Evolutionary conservation across 129 eudicot species (phyloP).

Genomic region (Scalesia atractyloides): DNA sequence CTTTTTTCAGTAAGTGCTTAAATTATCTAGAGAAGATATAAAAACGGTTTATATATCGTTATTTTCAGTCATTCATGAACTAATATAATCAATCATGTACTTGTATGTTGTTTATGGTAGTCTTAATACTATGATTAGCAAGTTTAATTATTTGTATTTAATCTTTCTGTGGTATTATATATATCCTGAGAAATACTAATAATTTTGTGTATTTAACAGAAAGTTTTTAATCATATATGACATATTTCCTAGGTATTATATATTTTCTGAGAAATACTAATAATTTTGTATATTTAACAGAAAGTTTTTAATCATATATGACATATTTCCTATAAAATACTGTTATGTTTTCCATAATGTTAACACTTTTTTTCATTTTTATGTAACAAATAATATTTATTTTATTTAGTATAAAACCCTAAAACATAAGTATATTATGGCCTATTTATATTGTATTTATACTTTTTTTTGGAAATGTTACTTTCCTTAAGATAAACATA

Average conservation of each 20-base stretch:
- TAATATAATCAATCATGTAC: not conserved
- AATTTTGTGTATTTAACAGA: no score
- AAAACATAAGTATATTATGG: not conserved
- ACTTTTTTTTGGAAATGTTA: not conserved
- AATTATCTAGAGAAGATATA: not conserved
- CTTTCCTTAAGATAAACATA: not conserved
- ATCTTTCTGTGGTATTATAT: not conserved
- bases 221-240: no score
- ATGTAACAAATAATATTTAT: not conserved
- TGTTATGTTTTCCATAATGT: no score
- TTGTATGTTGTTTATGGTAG: not conserved
- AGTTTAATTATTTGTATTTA: not conserved
- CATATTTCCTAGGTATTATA: no score
- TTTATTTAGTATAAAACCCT: not conserved
- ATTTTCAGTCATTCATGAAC: not conserved
- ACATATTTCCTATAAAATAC: no score
- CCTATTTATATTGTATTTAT: not conserved
- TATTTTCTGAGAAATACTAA: no score
- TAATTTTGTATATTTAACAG: no score
- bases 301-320: no score
- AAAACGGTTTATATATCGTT: not conserved
- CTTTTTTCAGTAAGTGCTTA: slow-evolving; percentile 34
- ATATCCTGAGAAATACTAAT: no score
- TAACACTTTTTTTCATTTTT: no score
- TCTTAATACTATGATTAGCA: not conserved